Percentiles rank a stretch among this genome's conserved stretches.
These are phyloP conservation scores for Suillus lakei DNA, from an alignment of 768 basidiomycete genomes.

Conservation along the genomic window DNA sequence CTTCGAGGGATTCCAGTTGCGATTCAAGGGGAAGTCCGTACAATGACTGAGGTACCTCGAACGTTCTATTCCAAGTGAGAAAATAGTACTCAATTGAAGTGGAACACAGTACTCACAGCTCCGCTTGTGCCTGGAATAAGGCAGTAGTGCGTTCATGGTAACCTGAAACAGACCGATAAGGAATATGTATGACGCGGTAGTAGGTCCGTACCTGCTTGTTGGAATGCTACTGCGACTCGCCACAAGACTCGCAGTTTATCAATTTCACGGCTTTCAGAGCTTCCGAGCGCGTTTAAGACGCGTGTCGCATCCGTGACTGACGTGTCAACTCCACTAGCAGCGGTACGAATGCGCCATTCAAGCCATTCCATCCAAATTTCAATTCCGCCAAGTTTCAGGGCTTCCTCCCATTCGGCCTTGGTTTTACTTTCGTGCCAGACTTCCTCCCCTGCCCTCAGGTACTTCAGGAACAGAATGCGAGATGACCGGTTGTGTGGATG, in stretches of 20 bases:
- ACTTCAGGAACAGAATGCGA: conserved; percentile 57
- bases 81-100: conserved; percentile 10
- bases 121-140: conserved; percentile 83
- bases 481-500: conserved; percentile 57
- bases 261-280: conserved; percentile 51
- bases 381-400: conserved; percentile 53
- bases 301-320: conserved; percentile 57
- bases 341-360: conserved; percentile 68
- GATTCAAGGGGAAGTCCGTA: conserved; percentile 45
- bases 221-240: conserved; percentile 66
- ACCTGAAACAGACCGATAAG: conserved; percentile 45
- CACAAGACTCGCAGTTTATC: conserved; percentile 68
- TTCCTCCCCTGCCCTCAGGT: conserved; percentile 75
- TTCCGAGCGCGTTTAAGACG: conserved; percentile 47
- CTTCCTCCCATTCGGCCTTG: conserved; percentile 70
- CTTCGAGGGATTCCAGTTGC: conserved; percentile 66
- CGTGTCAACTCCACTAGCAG: conserved; percentile 52
- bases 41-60: conserved; percentile 56
- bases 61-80: conserved; percentile 49
- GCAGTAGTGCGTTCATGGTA: conserved; percentile 76
- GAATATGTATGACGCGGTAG: conserved; percentile 9
- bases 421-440: conserved; percentile 65
- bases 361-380: conserved; percentile 83
- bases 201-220: conserved; percentile 62
- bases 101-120: conserved; percentile 57